These are phyloP conservation scores for Aquanectria penicillioides DNA, from an alignment of 2,329 filamentous ascomycete species.

Conservation along the genomic window DNA sequence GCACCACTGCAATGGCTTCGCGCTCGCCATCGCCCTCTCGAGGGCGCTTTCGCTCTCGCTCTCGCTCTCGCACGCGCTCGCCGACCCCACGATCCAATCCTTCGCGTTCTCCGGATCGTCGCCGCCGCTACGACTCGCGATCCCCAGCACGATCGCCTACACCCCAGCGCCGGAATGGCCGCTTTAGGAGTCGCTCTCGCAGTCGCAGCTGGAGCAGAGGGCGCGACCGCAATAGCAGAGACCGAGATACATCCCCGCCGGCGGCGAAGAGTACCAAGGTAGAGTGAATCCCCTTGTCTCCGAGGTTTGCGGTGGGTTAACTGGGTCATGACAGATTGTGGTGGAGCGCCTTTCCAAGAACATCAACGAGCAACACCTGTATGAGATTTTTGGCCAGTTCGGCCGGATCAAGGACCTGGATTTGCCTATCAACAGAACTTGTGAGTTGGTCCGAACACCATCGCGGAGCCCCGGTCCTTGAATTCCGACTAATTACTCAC, in stretches of 20 bases:
- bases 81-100: constrained; percentile 46
- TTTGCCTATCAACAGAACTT: constrained; percentile 87
- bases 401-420: constrained; percentile 88
- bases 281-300: constrained; percentile 21
- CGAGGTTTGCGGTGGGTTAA: constrained; percentile 14
- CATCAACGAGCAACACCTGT: constrained; percentile 86
- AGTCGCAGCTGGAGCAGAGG: constrained; percentile 48
- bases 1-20: constrained; percentile 39
- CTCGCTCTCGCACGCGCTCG: constrained; percentile 50
- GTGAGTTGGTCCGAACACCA: constrained; percentile 59
- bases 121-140: constrained; percentile 47
- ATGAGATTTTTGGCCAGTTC: constrained; percentile 92
- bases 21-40: constrained; percentile 47
- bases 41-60: constrained; percentile 46
- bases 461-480: constrained; percentile 14
- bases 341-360: constrained; percentile 97
- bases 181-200: constrained; percentile 41
- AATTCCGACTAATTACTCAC: constrained; percentile 25
- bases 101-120: constrained; percentile 46
- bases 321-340: constrained; percentile 74
- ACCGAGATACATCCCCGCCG: constrained; percentile 42
- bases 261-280: constrained; percentile 64
- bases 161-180: constrained; percentile 47
- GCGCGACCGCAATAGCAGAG: constrained; percentile 41
- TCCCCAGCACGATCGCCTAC: constrained; percentile 47